Conservation (phyloP, 768 basidiomycete species). For the Tylopilus sp. region DNA sequence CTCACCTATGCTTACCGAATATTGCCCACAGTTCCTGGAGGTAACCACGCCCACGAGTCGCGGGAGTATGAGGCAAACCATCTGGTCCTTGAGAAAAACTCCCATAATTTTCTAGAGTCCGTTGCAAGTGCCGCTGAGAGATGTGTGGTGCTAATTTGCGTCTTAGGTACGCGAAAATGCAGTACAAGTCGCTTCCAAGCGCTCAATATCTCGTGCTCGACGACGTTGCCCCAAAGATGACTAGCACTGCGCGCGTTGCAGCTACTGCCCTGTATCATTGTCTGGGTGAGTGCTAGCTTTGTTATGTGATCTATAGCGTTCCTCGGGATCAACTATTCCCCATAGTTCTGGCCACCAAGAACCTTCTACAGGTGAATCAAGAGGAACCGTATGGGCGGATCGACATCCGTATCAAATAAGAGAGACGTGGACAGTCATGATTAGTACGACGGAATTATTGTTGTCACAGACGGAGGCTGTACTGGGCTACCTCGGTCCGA, state of each 20-base stretch:
- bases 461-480: not conserved
- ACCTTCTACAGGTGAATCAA: constrained; percentile 62
- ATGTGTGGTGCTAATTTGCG: constrained; percentile 10
- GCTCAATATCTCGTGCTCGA: constrained; percentile 55
- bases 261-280: constrained; percentile 85
- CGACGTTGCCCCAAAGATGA: constrained; percentile 57
- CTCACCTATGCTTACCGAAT: constrained; percentile 12
- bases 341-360: constrained; percentile 74
- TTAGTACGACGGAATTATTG: not conserved
- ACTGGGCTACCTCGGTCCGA: not conserved
- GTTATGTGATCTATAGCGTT: not conserved
- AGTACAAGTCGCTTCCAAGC: constrained; percentile 54
- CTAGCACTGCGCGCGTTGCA: constrained; percentile 74
- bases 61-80: constrained; percentile 56
- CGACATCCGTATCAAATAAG: constrained; percentile 37
- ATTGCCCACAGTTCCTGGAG: constrained; percentile 25
- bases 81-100: constrained; percentile 67
- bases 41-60: constrained; percentile 37
- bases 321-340: not conserved
- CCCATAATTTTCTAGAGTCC: constrained; percentile 78
- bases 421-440: not conserved
- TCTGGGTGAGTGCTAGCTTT: constrained; percentile 49
- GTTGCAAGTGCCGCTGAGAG: constrained; percentile 16
- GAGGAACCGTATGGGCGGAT: constrained; percentile 56
- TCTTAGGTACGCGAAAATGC: constrained; percentile 75